Evolutionary conservation across 1,284 basidiomycete genomes (phyloP).

Genomic region (Inonotus hispidus): DNA sequence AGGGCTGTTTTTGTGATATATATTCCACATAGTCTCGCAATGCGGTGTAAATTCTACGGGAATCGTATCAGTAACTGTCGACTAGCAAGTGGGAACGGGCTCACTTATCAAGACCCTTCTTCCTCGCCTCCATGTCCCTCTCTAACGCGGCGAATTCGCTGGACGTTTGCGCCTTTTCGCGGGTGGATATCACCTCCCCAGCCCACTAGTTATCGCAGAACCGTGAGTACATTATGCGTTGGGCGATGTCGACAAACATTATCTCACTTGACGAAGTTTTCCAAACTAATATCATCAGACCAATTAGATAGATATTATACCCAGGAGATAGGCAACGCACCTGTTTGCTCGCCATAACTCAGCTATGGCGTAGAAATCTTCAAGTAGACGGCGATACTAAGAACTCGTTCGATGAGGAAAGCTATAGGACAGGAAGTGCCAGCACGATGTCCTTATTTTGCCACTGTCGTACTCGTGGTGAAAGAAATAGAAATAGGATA

Average conservation of each 20-base stretch:
- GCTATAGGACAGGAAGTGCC: neutral
- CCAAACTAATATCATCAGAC: slow-evolving; percentile 41
- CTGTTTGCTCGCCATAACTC: slow-evolving; percentile 52
- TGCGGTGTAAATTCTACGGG: slow-evolving; percentile 50
- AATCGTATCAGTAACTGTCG: slow-evolving; percentile 3
- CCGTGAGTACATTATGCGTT: slow-evolving; percentile 25
- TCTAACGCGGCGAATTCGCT: slow-evolving; percentile 65
- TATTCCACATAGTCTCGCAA: slow-evolving; percentile 56
- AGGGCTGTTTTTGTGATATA: slow-evolving; percentile 63
- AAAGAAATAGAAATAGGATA: neutral
- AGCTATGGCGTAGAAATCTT: neutral
- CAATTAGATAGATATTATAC: neutral
- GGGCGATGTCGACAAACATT: neutral
- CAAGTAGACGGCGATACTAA: neutral
- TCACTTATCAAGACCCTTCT: slow-evolving; percentile 58
- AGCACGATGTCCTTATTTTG: neutral
- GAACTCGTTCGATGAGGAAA: neutral
- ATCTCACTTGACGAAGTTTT: slow-evolving; percentile 56
- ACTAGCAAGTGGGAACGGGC: too few species aligned
- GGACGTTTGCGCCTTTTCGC: slow-evolving; percentile 61
- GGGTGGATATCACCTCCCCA: slow-evolving; percentile 68
- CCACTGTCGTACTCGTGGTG: neutral
- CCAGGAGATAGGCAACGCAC: slow-evolving; percentile 27
- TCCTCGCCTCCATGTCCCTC: slow-evolving; percentile 62
- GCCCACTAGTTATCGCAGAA: slow-evolving; percentile 50